Evolutionary conservation across 129 eudicot genomes (phyloP).

Genomic region (Helianthus tuberosus): DNA sequence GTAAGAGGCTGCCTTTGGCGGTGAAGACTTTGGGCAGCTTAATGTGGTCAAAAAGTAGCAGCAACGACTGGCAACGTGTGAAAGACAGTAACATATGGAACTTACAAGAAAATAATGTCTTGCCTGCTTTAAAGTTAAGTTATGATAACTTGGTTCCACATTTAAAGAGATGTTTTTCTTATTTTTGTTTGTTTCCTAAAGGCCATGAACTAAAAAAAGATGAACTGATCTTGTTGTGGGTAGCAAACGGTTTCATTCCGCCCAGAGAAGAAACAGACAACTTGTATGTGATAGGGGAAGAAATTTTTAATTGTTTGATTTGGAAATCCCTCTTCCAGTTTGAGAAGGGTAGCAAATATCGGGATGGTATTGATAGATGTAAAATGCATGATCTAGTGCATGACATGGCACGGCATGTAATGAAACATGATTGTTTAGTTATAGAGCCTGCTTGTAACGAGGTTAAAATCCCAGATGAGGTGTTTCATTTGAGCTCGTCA

Average conservation of each 20-base stretch:
- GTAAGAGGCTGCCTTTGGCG: constrained; percentile 5
- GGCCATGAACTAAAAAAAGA: neutral
- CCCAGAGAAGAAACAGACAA: neutral
- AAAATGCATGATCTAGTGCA: constrained; percentile 10
- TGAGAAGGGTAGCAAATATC: neutral
- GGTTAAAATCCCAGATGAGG: constrained; percentile 13
- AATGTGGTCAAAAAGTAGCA: constrained; percentile 2
- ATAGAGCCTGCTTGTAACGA: constrained; percentile 1
- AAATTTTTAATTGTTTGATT: neutral
- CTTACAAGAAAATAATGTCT: neutral
- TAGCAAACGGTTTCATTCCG: neutral
- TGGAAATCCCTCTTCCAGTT: constrained; percentile 40
- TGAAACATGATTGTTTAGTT: neutral
- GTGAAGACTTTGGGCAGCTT: constrained; percentile 5
- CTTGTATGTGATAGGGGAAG: neutral
- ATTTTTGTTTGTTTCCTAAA: constrained; percentile 20
- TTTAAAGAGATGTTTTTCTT: constrained; percentile 15
- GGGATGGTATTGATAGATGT: neutral
- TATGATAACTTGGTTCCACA: neutral
- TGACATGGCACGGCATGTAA: neutral
- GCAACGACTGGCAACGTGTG: neutral
- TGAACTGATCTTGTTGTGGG: neutral
- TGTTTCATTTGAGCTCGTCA: constrained; percentile 20
- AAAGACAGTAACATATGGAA: neutral
- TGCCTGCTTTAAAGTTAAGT: constrained; percentile 5